A percentile compares a stretch with the other conserved stretches of the same genome.
Evolutionary conservation across 2,329 filamentous ascomycete species (phyloP).

Genomic region (Verticillium klebahnii): DNA sequence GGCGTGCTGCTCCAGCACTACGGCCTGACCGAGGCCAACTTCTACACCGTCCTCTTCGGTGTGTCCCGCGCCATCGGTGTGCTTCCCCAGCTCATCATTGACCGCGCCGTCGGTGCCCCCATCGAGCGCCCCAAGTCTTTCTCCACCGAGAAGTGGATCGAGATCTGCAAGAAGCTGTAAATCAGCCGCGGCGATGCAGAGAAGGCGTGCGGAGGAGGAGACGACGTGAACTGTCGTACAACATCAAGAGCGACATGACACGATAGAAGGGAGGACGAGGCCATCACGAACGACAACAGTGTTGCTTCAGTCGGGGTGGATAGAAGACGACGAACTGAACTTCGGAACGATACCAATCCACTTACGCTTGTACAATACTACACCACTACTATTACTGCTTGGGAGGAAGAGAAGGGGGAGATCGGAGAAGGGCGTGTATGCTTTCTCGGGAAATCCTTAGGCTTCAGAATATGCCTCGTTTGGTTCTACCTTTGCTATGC

Average conservation of each 20-base stretch:
- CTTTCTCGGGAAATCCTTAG: slow-evolving; percentile 13
- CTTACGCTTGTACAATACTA: slow-evolving; percentile 15
- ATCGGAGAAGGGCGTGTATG: slow-evolving; percentile 5
- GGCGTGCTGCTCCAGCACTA: slow-evolving; percentile 99
- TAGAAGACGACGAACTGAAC: slow-evolving; percentile 7
- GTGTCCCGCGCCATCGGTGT: slow-evolving; percentile 97
- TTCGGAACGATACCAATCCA: slow-evolving; percentile 13
- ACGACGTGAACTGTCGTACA: slow-evolving; percentile 1
- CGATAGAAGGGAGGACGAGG: slow-evolving; percentile 2
- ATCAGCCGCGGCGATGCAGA: slow-evolving; percentile 10
- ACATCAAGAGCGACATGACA: slow-evolving; percentile 5
- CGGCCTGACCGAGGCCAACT: slow-evolving; percentile 96
- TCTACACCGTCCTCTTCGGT: slow-evolving; percentile 99
- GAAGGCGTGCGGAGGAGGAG: slow-evolving; percentile 6
- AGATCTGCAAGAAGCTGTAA: slow-evolving; percentile 92
- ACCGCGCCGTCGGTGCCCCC: slow-evolving; percentile 92
- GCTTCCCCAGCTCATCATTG: slow-evolving; percentile 98
- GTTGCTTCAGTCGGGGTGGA: slow-evolving; percentile 15
- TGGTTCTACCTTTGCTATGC: neutral
- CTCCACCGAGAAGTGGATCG: slow-evolving; percentile 94
- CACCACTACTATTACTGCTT: neutral
- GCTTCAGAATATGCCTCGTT: slow-evolving; percentile 4
- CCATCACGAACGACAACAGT: slow-evolving; percentile 5
- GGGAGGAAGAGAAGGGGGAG: slow-evolving; percentile 4
- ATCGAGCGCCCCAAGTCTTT: slow-evolving; percentile 99